Percentiles rank a stretch among this genome's conserved stretches.
phyloP scores from a whole-genome alignment of 1,284 basidiomycete genomes.

The Puccinia novopanici region DNA sequence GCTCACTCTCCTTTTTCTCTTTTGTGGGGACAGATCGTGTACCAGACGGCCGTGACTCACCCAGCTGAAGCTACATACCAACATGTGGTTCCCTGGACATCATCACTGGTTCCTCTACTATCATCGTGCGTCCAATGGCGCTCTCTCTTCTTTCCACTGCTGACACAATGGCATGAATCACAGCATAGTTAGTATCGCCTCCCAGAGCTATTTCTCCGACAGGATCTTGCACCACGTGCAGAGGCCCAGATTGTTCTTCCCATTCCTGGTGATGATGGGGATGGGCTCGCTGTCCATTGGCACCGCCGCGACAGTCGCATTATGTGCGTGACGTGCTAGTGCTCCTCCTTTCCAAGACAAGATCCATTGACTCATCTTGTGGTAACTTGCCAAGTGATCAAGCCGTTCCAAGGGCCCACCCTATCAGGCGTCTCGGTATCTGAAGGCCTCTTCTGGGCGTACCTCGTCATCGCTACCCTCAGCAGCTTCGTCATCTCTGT shows the following conservation, averaged over 20 bases:
- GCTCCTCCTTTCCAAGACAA: neutral
- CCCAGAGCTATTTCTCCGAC: conserved; percentile 46
- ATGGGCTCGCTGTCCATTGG: conserved; percentile 36
- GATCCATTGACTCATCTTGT: neutral
- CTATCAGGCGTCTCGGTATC: conserved; percentile 7
- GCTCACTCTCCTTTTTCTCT: neutral
- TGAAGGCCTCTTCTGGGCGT: conserved; percentile 45
- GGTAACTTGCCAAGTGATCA: neutral
- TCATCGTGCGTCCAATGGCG: conserved; percentile 12
- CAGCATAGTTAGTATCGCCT: conserved; percentile 41
- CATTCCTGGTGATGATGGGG: conserved; percentile 21
- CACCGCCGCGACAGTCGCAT: conserved; percentile 29
- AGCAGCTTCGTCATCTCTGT: conserved; percentile 13
- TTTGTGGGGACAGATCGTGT: conserved; percentile 36
- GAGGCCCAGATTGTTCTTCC: conserved; percentile 26
- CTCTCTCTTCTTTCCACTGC: neutral
- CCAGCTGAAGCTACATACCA: neutral
- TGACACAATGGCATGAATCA: neutral
- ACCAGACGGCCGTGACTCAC: conserved; percentile 38
- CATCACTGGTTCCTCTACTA: conserved; percentile 37
- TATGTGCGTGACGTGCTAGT: conserved; percentile 8
- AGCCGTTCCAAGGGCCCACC: conserved; percentile 20
- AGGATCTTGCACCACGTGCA: conserved; percentile 27
- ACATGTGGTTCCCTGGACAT: conserved; percentile 38
- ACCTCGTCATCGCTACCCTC: conserved; percentile 27